Evolutionary conservation across 1,284 basidiomycete species (phyloP), one percentile per base, ranked within the genome.

Genomic region (Cystobasidiaceae sp.): DNA sequence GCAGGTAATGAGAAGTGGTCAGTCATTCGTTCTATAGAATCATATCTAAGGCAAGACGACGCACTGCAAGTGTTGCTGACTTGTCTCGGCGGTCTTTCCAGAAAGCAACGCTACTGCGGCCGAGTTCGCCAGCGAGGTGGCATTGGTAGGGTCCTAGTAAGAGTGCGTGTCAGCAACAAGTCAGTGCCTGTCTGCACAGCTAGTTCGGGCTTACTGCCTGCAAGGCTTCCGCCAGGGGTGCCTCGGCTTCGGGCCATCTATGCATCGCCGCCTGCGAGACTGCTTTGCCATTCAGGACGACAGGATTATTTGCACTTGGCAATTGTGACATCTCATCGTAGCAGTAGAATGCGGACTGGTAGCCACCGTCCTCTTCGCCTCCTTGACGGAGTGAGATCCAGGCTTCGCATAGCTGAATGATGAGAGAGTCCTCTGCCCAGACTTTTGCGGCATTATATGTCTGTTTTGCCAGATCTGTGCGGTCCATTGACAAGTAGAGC

Each of bases 251-350:
- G 23, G 84, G 81, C 55, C 89, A 80, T 75, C 94, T 88, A 39
- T 88, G 88, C 23, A 88, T 82, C 33, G 93, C 79, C 32, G 92
- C 83, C 69, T 93, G 87, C 17, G 88, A 86, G 23, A 93, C 84
- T 1, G 89, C 90, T 68, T 92, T 87, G 4, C 89, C 85, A 11
- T 88, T 87, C 32, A 94, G 81, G 17, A 93, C 79, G 72, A 86
- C 81, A 45, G 86, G 54, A 72, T 80, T 81, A 21, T 88, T 81
- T 68, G 93, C 74, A 2, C 88, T 87, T 1, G 92, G 92, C 70
- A 91, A 87, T 37, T 86, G 88, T 52, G 93, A 82, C 73, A 94
- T 89, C 75, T 97, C 93, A 48, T 90, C 90, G 78, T 90, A 96
- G 78, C 92, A 93, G 65, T 92, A 89, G 75, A 85, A 81, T 39